Evolutionary conservation across 1,139 yeast species (phyloP).

Genomic region (Yamadazyma buinensis): DNA sequence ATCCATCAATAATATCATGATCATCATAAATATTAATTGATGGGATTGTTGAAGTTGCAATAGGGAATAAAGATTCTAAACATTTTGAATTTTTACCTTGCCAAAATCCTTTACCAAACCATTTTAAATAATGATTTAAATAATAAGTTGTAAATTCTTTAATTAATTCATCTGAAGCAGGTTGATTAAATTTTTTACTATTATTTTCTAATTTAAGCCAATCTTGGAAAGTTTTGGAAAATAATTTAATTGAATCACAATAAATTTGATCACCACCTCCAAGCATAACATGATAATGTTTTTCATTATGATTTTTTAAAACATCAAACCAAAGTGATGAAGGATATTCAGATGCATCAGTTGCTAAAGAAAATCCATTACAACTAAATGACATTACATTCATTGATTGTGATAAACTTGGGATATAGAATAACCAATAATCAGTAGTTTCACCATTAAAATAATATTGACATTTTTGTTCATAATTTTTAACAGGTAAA

Average conservation of each 20-base stretch:
- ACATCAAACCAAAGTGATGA: constrained; percentile 89
- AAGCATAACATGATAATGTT: constrained; percentile 86
- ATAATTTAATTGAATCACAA: constrained; percentile 72
- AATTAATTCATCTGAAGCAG: constrained; percentile 43
- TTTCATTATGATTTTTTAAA: constrained; percentile 51
- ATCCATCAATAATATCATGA: constrained; percentile 94
- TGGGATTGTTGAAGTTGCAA: constrained; percentile 80
- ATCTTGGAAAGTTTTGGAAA: constrained; percentile 48
- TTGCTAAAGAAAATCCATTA: constrained; percentile 84
- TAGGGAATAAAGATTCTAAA: constrained; percentile 63
- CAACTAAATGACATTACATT: constrained; percentile 82
- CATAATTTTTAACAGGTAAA: constrained; percentile 40
- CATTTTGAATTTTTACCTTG: constrained; percentile 63
- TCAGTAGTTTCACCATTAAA: constrained; percentile 44
- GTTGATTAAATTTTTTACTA: constrained; percentile 26
- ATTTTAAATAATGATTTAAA: constrained; percentile 66
- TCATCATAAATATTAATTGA: constrained; percentile 81
- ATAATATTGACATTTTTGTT: constrained; percentile 59
- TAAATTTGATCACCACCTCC: constrained; percentile 98
- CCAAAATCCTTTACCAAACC: constrained; percentile 94
- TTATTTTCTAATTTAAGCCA: constrained; percentile 62
- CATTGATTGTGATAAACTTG: constrained; percentile 60
- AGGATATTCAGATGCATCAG: constrained; percentile 61
- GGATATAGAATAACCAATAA: constrained; percentile 52
- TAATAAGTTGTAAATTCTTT: constrained; percentile 63